A percentile compares a stretch with the other conserved stretches of the same genome.
These are phyloP conservation scores for Pyrenophora tritici-repentis DNA, from an alignment of 2,329 filamentous ascomycete species.

Conservation along the genomic window DNA sequence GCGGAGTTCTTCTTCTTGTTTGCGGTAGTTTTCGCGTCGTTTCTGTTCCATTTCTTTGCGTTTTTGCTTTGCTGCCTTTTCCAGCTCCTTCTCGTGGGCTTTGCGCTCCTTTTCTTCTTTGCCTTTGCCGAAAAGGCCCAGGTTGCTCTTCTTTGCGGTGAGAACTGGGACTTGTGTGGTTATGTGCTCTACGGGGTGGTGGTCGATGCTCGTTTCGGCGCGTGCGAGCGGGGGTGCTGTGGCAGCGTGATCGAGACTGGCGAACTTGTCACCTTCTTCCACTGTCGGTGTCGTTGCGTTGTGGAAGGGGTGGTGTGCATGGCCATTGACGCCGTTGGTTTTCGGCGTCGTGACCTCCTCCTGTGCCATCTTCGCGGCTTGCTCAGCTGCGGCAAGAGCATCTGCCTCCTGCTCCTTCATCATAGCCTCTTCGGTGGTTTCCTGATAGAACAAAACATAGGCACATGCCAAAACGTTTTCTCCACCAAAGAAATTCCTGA, in stretches of 20 bases:
- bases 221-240: constrained; percentile 61
- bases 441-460: constrained; percentile 97
- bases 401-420: constrained; percentile 83
- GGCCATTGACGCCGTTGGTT: constrained; percentile 51
- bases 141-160: constrained; percentile 37
- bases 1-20: constrained; percentile 66
- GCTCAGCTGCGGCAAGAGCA: constrained; percentile 55
- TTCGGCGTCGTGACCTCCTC: constrained; percentile 61
- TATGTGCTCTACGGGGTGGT: constrained; percentile 41
- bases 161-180: constrained; percentile 45
- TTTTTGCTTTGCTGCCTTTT: constrained; percentile 52
- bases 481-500: constrained; percentile 96
- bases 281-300: constrained; percentile 47
- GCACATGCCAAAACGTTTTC: constrained; percentile 83
- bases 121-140: constrained; percentile 63
- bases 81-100: constrained; percentile 61
- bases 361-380: constrained; percentile 53
- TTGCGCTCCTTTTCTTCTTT: constrained; percentile 66
- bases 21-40: constrained; percentile 61
- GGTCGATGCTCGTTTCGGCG: constrained; percentile 36
- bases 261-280: constrained; percentile 57
- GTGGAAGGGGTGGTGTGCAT: constrained; percentile 39
- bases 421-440: constrained; percentile 73
- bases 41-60: constrained; percentile 55
- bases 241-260: constrained; percentile 67